Conservation (phyloP, 176 grass and related monocot genomes). For the Pontederia crassipes region DNA sequence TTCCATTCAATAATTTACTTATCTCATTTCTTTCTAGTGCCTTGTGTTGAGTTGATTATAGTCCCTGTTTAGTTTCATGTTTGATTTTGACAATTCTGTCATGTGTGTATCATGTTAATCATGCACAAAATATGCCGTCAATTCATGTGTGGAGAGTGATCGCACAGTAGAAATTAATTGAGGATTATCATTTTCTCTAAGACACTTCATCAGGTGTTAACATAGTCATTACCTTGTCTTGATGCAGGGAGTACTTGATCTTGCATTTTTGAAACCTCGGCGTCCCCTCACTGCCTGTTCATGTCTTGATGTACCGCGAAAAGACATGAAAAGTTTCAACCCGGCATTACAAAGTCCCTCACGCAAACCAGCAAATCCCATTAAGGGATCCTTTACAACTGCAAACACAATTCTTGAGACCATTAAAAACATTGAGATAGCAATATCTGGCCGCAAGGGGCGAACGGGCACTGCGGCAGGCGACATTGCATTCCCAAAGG, state of each 20-base stretch:
- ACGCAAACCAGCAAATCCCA: slow-evolving; percentile 12
- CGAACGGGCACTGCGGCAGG: slow-evolving; percentile 83
- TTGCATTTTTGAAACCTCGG: slow-evolving; percentile 72
- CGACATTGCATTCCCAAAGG: slow-evolving; percentile 92
- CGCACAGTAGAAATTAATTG: too few relatives aligned
- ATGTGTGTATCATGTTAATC: too few relatives aligned
- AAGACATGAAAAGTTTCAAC: slow-evolving; percentile 27
- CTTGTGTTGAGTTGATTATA: too few relatives aligned
- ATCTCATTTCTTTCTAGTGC: too few relatives aligned
- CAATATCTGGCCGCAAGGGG: slow-evolving; percentile 77
- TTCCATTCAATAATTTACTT: too few relatives aligned
- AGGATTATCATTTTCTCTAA: too few relatives aligned
- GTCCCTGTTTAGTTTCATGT: too few relatives aligned
- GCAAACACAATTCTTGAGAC: slow-evolving; percentile 47
- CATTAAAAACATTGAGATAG: slow-evolving; percentile 73
- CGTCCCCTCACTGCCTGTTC: slow-evolving; percentile 25
- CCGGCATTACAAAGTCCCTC: background rate
- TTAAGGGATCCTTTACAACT: slow-evolving; percentile 53
- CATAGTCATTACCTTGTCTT: too few relatives aligned
- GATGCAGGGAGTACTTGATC: slow-evolving; percentile 75
- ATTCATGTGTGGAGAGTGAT: too few relatives aligned
- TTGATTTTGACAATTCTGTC: too few relatives aligned
- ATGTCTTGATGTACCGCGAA: slow-evolving; percentile 35
- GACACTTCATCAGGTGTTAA: too few relatives aligned
- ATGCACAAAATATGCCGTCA: too few relatives aligned